Evolutionary conservation across 83 land plant genomes (phyloP).

Genomic region (Thuja plicata): DNA sequence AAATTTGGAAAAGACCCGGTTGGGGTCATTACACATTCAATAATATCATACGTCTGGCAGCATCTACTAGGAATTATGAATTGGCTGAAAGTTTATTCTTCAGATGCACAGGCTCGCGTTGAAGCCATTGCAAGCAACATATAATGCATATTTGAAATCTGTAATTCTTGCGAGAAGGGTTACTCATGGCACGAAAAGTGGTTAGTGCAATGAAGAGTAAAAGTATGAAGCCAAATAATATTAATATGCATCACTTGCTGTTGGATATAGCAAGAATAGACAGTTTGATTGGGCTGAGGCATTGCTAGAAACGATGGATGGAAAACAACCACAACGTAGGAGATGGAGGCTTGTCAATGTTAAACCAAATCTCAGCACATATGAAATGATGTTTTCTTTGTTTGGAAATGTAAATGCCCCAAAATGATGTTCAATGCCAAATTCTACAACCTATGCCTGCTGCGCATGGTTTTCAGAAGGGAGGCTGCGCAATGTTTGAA

Average conservation of each 20-base stretch:
- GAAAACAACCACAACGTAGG: background rate
- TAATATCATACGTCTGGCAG: too few species aligned
- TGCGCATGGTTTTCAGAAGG: too few species aligned
- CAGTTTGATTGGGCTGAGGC: conserved; percentile 53
- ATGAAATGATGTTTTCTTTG: conserved; percentile 55
- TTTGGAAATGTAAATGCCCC: conserved; percentile 66
- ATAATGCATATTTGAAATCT: conserved; percentile 48
- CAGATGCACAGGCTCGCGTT: conserved; percentile 41
- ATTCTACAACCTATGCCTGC: too few species aligned
- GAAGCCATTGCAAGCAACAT: conserved; percentile 46
- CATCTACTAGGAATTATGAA: too few species aligned
- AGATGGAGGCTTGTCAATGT: conserved; percentile 31
- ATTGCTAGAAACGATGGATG: conserved; percentile 33
- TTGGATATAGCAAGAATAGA: conserved; percentile 35
- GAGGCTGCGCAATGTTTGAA: too few species aligned
- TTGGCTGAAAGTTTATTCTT: too few species aligned
- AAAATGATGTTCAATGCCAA: too few species aligned
- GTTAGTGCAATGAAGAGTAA: conserved; percentile 41
- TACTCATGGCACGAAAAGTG: conserved; percentile 41
- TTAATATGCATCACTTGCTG: conserved; percentile 40
- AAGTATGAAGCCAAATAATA: conserved; percentile 33
- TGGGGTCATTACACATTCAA: too few species aligned
- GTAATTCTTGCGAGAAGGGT: conserved; percentile 30
- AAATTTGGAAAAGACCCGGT: too few species aligned
- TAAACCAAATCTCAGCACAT: conserved; percentile 47